These are phyloP conservation scores for Iris pallida DNA, from an alignment of 116 monocot species.

Conservation along the genomic window DNA sequence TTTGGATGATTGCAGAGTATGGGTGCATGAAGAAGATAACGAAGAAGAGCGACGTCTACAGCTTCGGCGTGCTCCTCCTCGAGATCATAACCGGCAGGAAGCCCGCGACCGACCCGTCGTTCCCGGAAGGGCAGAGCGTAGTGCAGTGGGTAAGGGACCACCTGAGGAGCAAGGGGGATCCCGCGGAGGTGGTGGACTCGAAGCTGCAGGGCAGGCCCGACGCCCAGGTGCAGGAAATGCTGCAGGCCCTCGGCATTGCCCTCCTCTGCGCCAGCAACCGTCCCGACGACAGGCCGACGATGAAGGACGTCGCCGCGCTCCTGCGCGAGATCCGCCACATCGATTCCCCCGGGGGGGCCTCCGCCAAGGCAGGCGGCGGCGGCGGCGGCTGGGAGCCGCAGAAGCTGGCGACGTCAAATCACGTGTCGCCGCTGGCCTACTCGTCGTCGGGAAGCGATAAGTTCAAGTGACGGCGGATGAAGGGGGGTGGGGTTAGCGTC, in stretches of 20 bases:
- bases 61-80: constrained; percentile 72
- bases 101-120: constrained; percentile 37
- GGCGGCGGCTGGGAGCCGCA: background rate
- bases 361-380: background rate
- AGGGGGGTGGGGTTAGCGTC: background rate
- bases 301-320: constrained; percentile 86
- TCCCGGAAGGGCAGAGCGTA: constrained; percentile 52
- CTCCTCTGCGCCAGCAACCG: constrained; percentile 65
- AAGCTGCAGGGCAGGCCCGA: constrained; percentile 48
- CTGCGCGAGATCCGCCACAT: constrained; percentile 60
- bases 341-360: constrained; percentile 7
- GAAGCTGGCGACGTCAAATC: background rate
- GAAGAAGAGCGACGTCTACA: constrained; percentile 82
- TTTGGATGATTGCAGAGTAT: constrained; percentile 41
- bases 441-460: constrained; percentile 14
- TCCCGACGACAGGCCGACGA: constrained; percentile 68
- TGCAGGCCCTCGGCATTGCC: constrained; percentile 72
- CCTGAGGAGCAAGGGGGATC: constrained; percentile 51
- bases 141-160: constrained; percentile 68
- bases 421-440: constrained; percentile 8
- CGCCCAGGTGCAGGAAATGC: constrained; percentile 68
- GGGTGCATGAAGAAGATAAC: constrained; percentile 73
- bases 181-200: constrained; percentile 54
- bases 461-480: constrained; percentile 10
- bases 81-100: constrained; percentile 64